Conservation (phyloP, 2,329 filamentous ascomycete species). For the Meredithiella fracta region DNA sequence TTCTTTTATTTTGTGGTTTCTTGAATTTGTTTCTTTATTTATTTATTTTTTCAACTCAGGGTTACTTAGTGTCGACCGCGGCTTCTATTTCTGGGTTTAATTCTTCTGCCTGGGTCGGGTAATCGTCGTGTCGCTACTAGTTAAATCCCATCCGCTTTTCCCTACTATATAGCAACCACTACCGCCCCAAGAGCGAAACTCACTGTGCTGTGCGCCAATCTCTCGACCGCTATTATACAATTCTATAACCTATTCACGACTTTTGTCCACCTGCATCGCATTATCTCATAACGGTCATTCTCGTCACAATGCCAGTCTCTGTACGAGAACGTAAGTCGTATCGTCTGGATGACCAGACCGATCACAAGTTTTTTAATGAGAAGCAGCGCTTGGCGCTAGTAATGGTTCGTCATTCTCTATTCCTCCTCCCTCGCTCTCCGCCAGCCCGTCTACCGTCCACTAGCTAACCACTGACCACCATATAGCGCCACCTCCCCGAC, state of each 20-base stretch:
- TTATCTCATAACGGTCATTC: not conserved
- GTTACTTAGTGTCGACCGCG: no score
- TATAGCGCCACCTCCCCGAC: slow-evolving; percentile 12
- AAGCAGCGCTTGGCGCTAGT: slow-evolving; percentile 19
- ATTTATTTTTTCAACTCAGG: not conserved
- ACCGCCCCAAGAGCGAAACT: no score
- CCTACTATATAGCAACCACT: not conserved
- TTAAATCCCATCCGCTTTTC: not conserved
- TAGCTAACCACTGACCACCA: slow-evolving; percentile 9
- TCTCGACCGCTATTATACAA: no score
- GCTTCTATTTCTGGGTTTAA: no score
- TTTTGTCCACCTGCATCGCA: not conserved
- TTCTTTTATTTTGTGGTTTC: not conserved
- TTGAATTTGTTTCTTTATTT: not conserved
- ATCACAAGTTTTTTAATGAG: slow-evolving; percentile 23
- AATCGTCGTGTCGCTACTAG: not conserved
- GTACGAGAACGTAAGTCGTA: slow-evolving; percentile 25
- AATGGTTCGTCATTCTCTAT: slow-evolving; percentile 11
- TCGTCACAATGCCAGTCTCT: slow-evolving; percentile 19
- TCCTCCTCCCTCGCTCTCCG: no score
- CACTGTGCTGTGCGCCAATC: not conserved
- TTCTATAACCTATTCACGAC: not conserved
- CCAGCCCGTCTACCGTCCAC: not conserved
- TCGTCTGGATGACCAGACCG: slow-evolving; percentile 23
- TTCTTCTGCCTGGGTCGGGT: not conserved